phyloP scores from a whole-genome alignment of 108 stramenopile genomes.

The Schizochytrium sp. region DNA sequence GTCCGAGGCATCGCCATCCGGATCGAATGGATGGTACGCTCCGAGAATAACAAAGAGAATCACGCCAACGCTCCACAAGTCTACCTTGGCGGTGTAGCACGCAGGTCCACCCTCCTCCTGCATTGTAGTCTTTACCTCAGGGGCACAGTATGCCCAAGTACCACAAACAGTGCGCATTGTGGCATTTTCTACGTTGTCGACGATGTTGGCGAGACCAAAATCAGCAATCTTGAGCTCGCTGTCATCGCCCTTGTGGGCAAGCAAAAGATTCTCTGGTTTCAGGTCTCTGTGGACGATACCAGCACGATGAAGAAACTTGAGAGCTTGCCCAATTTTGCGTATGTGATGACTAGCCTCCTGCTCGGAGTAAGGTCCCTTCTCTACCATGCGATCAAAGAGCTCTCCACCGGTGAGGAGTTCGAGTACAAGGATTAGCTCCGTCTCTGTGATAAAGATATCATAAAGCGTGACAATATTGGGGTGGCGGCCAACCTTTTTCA shows the following conservation, averaged over 20 bases:
- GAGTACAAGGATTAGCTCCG: slow-evolving; percentile 79
- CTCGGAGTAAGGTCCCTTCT: slow-evolving; percentile 83
- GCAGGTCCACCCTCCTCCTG: slow-evolving; percentile 48
- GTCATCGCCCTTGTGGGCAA: slow-evolving; percentile 66
- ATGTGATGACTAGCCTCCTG: slow-evolving; percentile 73
- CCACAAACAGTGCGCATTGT: slow-evolving; percentile 65
- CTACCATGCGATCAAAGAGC: slow-evolving; percentile 90
- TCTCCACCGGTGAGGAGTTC: slow-evolving; percentile 90
- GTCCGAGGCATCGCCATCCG: slow-evolving; percentile 54
- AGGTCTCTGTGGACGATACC: slow-evolving; percentile 67
- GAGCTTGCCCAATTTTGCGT: slow-evolving; percentile 59
- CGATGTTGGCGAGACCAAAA: slow-evolving; percentile 96
- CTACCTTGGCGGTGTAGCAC: slow-evolving; percentile 64
- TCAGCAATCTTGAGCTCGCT: slow-evolving; percentile 96
- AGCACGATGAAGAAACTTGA: slow-evolving; percentile 55
- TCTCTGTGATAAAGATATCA: slow-evolving; percentile 53
- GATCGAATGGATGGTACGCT: slow-evolving; percentile 66
- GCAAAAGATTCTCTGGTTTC: slow-evolving; percentile 69
- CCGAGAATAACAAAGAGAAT: slow-evolving; percentile 68
- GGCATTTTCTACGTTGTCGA: slow-evolving; percentile 74
- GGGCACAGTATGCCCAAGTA: slow-evolving; percentile 71
- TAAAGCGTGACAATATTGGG: slow-evolving; percentile 58
- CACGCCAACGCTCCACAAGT: slow-evolving; percentile 68
- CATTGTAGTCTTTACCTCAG: slow-evolving; percentile 63
- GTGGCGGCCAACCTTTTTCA: slow-evolving; percentile 39